Evolutionary conservation across 805 yeast species (phyloP), one percentile per base, ranked within the genome.

Genomic region (Naumovozyma castellii): DNA sequence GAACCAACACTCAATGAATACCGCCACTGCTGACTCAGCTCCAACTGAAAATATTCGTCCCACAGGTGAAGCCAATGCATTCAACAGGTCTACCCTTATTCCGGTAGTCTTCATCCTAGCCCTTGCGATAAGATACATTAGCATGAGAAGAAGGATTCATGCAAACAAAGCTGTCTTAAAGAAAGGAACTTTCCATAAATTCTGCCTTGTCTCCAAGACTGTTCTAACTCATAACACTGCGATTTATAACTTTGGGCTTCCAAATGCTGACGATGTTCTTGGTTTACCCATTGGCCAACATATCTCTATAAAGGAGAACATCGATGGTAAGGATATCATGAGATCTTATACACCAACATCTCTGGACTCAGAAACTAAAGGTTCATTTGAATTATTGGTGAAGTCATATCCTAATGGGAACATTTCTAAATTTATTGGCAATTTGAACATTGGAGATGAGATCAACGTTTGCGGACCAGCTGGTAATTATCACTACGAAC

Each of bases 211-310:
- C 51, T 76, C 78, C 57, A 87, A 84, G 66, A 78, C 81, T 18
- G 71, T 78, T 32, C 68, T 90, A 18, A 72, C 83, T 32, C 90
- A 84, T 61, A 86, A 88, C 64, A 74, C 94, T 19, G 84, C 88
- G 34, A 64, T 86, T 43, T 84, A 85, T 66, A 75, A 88, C 56
- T 86, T 90, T 57, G 84, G 80, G 10, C 73, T 90, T 50, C 95
- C 95, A 39, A 71, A 73, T 46, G 71, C 79, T 29, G 71, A 75
- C 38, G 87, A 84, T 57, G 69, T 77, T 35, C 72, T 90, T 46
- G 96, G 96, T 8, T 72, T 90, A 48, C 96, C 96, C 41, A 80
- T 85, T 55, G 97, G 97, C 39, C 97, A 90, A 67, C 97, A 90
- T 61, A 80, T 90, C 57, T 75, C 86, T 34, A 77, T 88, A 51